Percentiles rank a stretch among this genome's conserved stretches.
Evolutionary conservation across 2,329 filamentous ascomycete genomes (phyloP).

Genomic region (Gaeumannomyces tritici): DNA sequence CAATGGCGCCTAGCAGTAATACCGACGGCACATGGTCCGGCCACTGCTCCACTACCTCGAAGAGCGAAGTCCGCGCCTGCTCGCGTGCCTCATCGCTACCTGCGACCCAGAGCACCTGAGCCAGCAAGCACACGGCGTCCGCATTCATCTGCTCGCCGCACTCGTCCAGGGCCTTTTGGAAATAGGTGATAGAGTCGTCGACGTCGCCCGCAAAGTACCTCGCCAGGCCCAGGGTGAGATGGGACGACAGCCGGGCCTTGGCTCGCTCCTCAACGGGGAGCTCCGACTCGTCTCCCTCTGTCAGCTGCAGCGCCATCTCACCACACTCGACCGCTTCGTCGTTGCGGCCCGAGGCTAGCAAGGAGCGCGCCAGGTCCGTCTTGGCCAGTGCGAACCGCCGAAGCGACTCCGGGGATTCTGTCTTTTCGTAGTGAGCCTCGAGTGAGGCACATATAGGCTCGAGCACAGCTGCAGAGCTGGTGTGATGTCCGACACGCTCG

Average conservation of each 20-base stretch:
- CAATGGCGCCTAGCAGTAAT: slow-evolving; percentile 74
- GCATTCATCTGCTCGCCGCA: slow-evolving; percentile 54
- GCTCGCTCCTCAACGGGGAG: slow-evolving; percentile 54
- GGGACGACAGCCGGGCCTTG: slow-evolving; percentile 70
- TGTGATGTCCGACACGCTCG: slow-evolving; percentile 66
- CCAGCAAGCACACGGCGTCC: slow-evolving; percentile 77
- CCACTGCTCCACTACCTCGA: slow-evolving; percentile 65
- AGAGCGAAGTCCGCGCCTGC: slow-evolving; percentile 69
- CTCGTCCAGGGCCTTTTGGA: slow-evolving; percentile 71
- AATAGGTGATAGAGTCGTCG: slow-evolving; percentile 65
- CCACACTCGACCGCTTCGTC: slow-evolving; percentile 67
- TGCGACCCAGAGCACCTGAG: slow-evolving; percentile 89
- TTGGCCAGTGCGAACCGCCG: slow-evolving; percentile 74
- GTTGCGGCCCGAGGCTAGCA: slow-evolving; percentile 60
- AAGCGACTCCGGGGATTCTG: slow-evolving; percentile 66
- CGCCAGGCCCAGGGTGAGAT: slow-evolving; percentile 77
- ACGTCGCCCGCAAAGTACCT: slow-evolving; percentile 61
- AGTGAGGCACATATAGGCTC: slow-evolving; percentile 57
- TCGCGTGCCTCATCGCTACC: slow-evolving; percentile 64
- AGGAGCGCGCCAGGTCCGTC: slow-evolving; percentile 75
- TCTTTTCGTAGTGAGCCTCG: slow-evolving; percentile 76
- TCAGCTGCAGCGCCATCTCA: slow-evolving; percentile 70
- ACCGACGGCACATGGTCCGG: slow-evolving; percentile 72
- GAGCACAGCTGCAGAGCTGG: slow-evolving; percentile 53
- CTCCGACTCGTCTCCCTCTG: slow-evolving; percentile 60